phyloP scores from a whole-genome alignment of 495 filamentous ascomycete species.

The Penicillium argentinense region DNA sequence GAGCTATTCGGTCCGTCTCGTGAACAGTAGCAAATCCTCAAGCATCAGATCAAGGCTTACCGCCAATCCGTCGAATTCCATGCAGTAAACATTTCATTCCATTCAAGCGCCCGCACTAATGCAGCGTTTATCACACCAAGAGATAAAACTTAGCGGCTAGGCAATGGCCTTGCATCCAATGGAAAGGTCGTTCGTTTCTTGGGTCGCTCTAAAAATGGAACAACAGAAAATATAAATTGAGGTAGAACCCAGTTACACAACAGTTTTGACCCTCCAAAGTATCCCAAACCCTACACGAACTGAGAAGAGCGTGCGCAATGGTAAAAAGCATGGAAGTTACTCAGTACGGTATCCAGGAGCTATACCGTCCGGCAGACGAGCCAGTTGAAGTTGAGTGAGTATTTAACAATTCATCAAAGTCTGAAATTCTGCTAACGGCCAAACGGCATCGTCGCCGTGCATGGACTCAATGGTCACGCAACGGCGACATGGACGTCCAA shows the following conservation, averaged over 20 bases:
- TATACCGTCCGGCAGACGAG: not conserved
- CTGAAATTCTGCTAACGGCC: not conserved
- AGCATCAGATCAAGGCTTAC: too few species aligned
- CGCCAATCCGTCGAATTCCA: too few species aligned
- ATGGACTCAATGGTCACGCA: conserved; percentile 42
- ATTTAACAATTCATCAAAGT: not conserved
- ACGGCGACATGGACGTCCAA: conserved; percentile 29
- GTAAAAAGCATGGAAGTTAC: too few species aligned
- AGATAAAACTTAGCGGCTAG: not conserved
- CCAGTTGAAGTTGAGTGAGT: conserved; percentile 6
- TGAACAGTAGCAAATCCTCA: too few species aligned
- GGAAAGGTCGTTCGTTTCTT: not conserved
- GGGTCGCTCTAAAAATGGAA: too few species aligned
- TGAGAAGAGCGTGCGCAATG: too few species aligned
- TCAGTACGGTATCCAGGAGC: conserved; percentile 14
- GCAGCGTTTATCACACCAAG: not conserved
- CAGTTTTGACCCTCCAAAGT: not conserved
- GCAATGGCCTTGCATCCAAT: not conserved
- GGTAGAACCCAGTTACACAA: not conserved
- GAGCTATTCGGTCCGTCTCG: too few species aligned
- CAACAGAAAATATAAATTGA: too few species aligned
- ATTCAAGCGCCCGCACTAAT: conserved; percentile 1
- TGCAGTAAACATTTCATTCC: too few species aligned
- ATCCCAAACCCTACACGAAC: not conserved
- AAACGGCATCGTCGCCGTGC: conserved; percentile 40